Evolutionary conservation across 208 protist species (phyloP).

Genomic region (Histomonas meleagridis): DNA sequence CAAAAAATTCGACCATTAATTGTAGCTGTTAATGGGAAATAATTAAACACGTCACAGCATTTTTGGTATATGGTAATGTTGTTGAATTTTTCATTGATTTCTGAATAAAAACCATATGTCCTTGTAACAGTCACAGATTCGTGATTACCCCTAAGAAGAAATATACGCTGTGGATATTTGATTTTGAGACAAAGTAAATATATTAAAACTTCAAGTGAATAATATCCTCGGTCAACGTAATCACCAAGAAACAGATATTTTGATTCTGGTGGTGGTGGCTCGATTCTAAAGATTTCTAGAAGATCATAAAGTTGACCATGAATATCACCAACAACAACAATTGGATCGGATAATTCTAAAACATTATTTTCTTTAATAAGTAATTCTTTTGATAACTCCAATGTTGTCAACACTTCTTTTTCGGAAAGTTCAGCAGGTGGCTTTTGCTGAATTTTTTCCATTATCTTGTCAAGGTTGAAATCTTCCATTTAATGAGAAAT

Average conservation of each 20-base stretch:
- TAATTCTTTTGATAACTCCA: neutral
- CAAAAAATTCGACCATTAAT: constrained; percentile 98
- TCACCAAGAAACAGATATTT: neutral
- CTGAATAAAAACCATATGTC: constrained; percentile 85
- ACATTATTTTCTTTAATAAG: neutral
- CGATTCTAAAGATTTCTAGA: neutral
- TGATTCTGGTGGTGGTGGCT: neutral
- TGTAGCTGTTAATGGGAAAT: constrained; percentile 87
- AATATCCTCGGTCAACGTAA: neutral
- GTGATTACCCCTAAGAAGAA: constrained; percentile 91
- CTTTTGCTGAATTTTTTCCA: neutral
- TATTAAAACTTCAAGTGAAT: neutral
- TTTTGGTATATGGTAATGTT: constrained; percentile 93
- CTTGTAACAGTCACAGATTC: constrained; percentile 86
- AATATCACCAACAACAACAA: neutral
- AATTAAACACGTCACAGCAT: constrained; percentile 77
- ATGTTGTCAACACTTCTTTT: neutral
- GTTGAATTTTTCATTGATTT: constrained; percentile 80
- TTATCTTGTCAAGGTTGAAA: neutral
- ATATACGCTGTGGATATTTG: constrained; percentile 67
- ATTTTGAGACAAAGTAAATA: constrained; percentile 6
- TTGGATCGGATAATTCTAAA: neutral
- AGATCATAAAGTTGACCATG: neutral
- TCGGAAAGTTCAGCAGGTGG: neutral
- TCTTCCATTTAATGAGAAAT: no score